phyloP scores from a whole-genome alignment of 176 grass and related monocot genomes.

The Juncus effusus region DNA sequence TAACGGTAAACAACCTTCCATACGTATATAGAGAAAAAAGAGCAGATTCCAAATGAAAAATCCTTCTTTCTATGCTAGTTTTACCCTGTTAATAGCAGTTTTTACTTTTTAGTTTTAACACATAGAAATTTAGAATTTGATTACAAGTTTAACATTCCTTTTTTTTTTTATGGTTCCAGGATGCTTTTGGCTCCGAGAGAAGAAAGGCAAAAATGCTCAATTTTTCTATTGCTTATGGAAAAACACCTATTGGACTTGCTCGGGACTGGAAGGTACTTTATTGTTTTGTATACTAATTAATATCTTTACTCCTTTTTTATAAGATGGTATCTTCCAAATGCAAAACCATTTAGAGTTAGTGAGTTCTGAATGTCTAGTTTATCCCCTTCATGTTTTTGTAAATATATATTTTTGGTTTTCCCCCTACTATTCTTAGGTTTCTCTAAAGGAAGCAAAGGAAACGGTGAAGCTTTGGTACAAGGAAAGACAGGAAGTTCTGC shows the following conservation, averaged over 20 bases:
- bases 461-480: slow-evolving; percentile 76
- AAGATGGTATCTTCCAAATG: too few relatives aligned
- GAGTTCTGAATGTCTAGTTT: neutral
- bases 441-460: slow-evolving; percentile 67
- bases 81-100: too few relatives aligned
- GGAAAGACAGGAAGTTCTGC: slow-evolving; percentile 70
- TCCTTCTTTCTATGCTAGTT: too few relatives aligned
- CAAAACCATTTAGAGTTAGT: too few relatives aligned
- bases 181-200: slow-evolving; percentile 93
- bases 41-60: too few relatives aligned
- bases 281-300: slow-evolving; percentile 21
- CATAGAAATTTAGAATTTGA: slow-evolving; percentile 6
- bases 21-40: too few relatives aligned
- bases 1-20: too few relatives aligned
- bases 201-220: slow-evolving; percentile 99
- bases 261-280: slow-evolving; percentile 52
- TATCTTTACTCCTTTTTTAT: slow-evolving; percentile 15
- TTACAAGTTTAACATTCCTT: slow-evolving; percentile 14
- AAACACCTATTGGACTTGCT: slow-evolving; percentile 69
- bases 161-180: slow-evolving; percentile 47
- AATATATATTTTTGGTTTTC: slow-evolving; percentile 15
- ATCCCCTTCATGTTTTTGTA: neutral
- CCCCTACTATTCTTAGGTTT: slow-evolving; percentile 41
- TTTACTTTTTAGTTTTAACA: neutral
- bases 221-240: slow-evolving; percentile 98